phyloP scores from a whole-genome alignment of 805 yeast species.

The Teunomyces tritomae region DNA sequence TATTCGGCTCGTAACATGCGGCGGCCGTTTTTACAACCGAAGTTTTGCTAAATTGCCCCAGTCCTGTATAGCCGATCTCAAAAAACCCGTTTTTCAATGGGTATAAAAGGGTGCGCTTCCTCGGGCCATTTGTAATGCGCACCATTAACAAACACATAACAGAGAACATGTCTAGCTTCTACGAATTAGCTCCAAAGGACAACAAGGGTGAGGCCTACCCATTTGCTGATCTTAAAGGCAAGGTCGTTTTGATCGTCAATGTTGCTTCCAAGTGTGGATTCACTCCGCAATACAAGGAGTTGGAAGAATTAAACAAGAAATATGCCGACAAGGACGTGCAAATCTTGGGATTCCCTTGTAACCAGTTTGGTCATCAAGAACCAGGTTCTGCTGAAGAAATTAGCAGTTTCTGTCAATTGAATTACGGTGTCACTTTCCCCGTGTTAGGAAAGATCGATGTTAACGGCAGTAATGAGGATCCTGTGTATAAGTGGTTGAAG shows the following conservation, averaged over 20 bases:
- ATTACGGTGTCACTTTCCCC: constrained; percentile 92
- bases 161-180: constrained; percentile 52
- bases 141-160: neutral
- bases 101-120: neutral
- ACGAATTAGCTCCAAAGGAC: constrained; percentile 65
- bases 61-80: too few species aligned
- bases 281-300: constrained; percentile 57
- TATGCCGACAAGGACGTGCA: constrained; percentile 35
- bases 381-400: constrained; percentile 55
- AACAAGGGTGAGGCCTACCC: constrained; percentile 57
- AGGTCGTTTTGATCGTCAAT: constrained; percentile 80
- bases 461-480: constrained; percentile 78
- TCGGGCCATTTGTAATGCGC: neutral
- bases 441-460: constrained; percentile 83
- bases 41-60: too few species aligned
- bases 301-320: constrained; percentile 42
- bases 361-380: constrained; percentile 44
- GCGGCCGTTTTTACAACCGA: too few species aligned
- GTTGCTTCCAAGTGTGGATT: constrained; percentile 82
- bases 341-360: constrained; percentile 44
- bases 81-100: neutral
- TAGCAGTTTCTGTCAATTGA: constrained; percentile 66
- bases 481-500: constrained; percentile 79
- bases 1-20: too few species aligned
- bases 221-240: constrained; percentile 64